A percentile compares a stretch with the other conserved stretches of the same genome.
Evolutionary conservation across 805 yeast species (phyloP).

Genomic region (Ogataea methanolica): DNA sequence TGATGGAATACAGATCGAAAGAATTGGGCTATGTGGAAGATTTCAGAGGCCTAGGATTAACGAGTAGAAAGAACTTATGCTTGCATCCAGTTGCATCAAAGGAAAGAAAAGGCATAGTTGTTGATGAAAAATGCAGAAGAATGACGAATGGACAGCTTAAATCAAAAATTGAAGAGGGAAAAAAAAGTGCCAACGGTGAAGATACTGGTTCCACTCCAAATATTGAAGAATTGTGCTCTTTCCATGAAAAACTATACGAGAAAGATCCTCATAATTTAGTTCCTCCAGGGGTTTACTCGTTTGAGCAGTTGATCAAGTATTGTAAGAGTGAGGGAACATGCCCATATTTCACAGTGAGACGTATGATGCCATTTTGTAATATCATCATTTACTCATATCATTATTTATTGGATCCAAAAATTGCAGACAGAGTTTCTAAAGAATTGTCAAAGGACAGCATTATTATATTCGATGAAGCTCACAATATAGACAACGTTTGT

Average conservation of each 20-base stretch:
- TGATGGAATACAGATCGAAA: slow-evolving; percentile 81
- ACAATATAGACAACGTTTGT: slow-evolving; percentile 97
- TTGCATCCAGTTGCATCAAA: slow-evolving; percentile 82
- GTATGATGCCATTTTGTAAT: slow-evolving; percentile 95
- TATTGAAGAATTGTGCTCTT: slow-evolving; percentile 66
- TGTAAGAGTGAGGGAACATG: slow-evolving; percentile 80
- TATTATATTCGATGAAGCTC: slow-evolving; percentile 97
- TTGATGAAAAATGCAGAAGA: slow-evolving; percentile 94
- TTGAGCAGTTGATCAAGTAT: slow-evolving; percentile 73
- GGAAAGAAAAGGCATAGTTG: slow-evolving; percentile 86
- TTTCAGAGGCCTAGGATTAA: slow-evolving; percentile 88
- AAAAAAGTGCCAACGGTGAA: slow-evolving; percentile 9
- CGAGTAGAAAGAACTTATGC: slow-evolving; percentile 92
- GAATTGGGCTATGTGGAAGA: slow-evolving; percentile 87
- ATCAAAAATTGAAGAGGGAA: slow-evolving; percentile 56
- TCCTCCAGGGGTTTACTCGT: slow-evolving; percentile 93
- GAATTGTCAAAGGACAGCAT: slow-evolving; percentile 91
- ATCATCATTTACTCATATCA: slow-evolving; percentile 95
- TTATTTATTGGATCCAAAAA: slow-evolving; percentile 92
- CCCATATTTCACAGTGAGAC: slow-evolving; percentile 95
- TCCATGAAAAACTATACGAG: slow-evolving; percentile 84
- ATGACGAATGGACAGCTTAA: slow-evolving; percentile 89
- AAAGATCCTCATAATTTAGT: slow-evolving; percentile 83
- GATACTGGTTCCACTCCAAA: slow-evolving; percentile 25
- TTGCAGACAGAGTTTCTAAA: slow-evolving; percentile 89